phyloP scores from a whole-genome alignment of 2,329 filamentous ascomycete genomes.

The Colletotrichum tabaci region DNA sequence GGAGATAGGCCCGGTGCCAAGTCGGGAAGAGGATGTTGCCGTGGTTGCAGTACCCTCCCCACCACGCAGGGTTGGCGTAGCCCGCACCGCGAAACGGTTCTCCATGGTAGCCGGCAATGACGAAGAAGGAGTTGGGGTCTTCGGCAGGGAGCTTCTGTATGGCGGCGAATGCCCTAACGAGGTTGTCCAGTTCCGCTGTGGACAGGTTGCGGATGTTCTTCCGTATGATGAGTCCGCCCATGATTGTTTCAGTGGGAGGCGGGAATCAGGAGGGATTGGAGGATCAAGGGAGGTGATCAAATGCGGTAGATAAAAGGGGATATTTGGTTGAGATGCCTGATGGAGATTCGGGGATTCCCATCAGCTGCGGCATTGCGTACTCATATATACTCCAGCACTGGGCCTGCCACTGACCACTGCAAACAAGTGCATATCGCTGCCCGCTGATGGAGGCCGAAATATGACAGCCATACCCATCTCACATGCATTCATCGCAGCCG shows the following conservation, averaged over 20 bases:
- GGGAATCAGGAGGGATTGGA: fast-evolving
- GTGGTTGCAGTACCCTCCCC: slow-evolving; percentile 51
- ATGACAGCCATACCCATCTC: too few relatives aligned
- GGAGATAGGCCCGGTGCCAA: slow-evolving; percentile 51
- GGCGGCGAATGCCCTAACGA: slow-evolving; percentile 17
- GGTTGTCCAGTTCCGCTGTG: slow-evolving; percentile 13
- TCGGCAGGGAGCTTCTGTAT: slow-evolving; percentile 23
- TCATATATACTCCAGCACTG: neutral
- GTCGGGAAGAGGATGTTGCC: slow-evolving; percentile 49
- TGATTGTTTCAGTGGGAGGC: neutral
- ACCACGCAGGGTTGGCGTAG: slow-evolving; percentile 44
- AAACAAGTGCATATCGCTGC: neutral
- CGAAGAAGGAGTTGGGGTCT: slow-evolving; percentile 47
- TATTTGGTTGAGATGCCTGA: neutral
- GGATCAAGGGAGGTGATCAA: neutral
- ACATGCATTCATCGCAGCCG: neutral
- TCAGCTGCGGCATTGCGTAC: neutral
- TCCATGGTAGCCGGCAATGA: slow-evolving; percentile 48
- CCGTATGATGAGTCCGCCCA: slow-evolving; percentile 6
- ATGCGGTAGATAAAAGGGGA: neutral
- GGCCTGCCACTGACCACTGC: neutral
- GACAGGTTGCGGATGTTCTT: slow-evolving; percentile 17
- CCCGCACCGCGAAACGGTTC: slow-evolving; percentile 47
- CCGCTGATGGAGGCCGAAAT: neutral
- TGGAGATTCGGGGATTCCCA: too few relatives aligned